Percentiles rank a stretch among this genome's conserved stretches.
These are phyloP conservation scores for Suillus luteus DNA, from an alignment of 768 basidiomycete genomes.

Conservation along the genomic window DNA sequence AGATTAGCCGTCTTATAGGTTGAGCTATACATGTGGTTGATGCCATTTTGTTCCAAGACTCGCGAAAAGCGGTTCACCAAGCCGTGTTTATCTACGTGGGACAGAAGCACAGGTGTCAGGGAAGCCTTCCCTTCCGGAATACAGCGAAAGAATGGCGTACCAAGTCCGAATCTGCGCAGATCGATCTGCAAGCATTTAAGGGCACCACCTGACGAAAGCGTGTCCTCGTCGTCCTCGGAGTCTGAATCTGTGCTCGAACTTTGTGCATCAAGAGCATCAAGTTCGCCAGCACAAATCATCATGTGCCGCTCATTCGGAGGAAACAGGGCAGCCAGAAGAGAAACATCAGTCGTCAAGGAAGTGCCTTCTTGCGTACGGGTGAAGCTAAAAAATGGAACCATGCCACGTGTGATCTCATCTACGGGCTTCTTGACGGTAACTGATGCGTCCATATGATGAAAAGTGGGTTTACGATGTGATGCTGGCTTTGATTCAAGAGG, in stretches of 20 bases:
- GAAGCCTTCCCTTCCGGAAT: constrained; percentile 1
- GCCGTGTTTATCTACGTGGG: constrained; percentile 65
- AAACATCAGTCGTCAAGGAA: constrained; percentile 72
- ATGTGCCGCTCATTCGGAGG: constrained; percentile 70
- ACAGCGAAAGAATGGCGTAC: constrained; percentile 37
- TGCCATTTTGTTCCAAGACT: constrained; percentile 68
- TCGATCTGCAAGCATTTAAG: constrained; percentile 78
- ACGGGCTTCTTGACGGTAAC: constrained; percentile 19
- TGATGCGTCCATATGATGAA: constrained; percentile 11
- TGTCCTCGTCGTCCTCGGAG: constrained; percentile 39
- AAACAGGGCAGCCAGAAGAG: constrained; percentile 68
- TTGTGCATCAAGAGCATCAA: constrained; percentile 56
- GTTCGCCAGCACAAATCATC: constrained; percentile 71
- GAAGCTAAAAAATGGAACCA: constrained; percentile 79
- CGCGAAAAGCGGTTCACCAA: constrained; percentile 77
- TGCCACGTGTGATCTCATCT: constrained; percentile 12
- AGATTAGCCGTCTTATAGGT: constrained; percentile 85
- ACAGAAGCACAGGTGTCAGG: constrained; percentile 9
- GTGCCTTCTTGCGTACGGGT: constrained; percentile 77
- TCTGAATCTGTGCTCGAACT: constrained; percentile 35
- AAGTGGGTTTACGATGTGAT: constrained; percentile 13
- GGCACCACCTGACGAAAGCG: constrained; percentile 38
- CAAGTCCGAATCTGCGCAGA: constrained; percentile 68
- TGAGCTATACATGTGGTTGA: constrained; percentile 84
- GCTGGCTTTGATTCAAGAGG: constrained; percentile 24